Percentiles rank a stretch among this genome's conserved stretches.
These are phyloP conservation scores for Peronospora belbahrii DNA, from an alignment of 352 stramenopile species.

Conservation along the genomic window DNA sequence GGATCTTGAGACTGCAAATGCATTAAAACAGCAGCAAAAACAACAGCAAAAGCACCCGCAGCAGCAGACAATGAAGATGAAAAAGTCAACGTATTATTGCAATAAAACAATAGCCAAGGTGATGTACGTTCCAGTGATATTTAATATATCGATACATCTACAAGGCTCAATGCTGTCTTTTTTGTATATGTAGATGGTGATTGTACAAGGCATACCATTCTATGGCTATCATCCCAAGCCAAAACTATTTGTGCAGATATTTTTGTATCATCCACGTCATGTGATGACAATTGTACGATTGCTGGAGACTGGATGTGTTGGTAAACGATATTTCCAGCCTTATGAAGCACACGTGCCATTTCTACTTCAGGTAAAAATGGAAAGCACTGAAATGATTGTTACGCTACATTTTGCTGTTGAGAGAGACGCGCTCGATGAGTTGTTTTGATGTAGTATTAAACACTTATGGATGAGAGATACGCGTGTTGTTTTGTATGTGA, in stretches of 20 bases:
- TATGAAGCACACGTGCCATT: constrained; percentile 88
- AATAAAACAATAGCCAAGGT: constrained; percentile 69
- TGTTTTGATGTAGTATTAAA: too few relatives aligned
- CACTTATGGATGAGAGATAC: too few relatives aligned
- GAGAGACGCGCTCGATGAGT: too few relatives aligned
- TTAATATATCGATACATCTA: too few relatives aligned
- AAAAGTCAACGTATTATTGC: not conserved
- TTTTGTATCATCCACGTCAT: constrained; percentile 77
- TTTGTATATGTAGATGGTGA: constrained; percentile 44
- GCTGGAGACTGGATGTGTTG: constrained; percentile 77
- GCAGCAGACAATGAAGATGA: too few relatives aligned
- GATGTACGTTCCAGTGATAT: not conserved
- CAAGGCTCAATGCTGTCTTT: too few relatives aligned
- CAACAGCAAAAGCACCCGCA: constrained; percentile 5
- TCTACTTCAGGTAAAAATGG: constrained; percentile 78
- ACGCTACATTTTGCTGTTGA: not conserved
- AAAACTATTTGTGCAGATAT: constrained; percentile 84
- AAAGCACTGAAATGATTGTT: too few relatives aligned
- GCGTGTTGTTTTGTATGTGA: too few relatives aligned
- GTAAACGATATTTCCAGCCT: constrained; percentile 67
- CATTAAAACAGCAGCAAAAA: constrained; percentile 37
- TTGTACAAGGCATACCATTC: constrained; percentile 84
- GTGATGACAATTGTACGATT: constrained; percentile 60
- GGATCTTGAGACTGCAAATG: constrained; percentile 58
- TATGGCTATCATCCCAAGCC: constrained; percentile 79